Conservation (phyloP, 31 red algal species). For the Asparagopsis taxiformis region DNA sequence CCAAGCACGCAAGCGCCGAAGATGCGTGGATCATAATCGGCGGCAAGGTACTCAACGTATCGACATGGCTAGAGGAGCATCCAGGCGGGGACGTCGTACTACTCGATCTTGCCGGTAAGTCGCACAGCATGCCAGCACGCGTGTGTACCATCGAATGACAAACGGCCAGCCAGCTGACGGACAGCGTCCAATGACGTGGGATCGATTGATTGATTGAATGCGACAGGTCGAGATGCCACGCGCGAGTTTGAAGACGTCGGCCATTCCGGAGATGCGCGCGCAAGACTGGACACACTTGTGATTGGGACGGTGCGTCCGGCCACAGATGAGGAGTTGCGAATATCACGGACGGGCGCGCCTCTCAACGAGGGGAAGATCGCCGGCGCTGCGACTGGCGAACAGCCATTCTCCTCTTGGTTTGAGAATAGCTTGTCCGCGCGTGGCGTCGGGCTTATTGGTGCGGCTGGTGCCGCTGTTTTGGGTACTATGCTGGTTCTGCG, state of each 20-base stretch:
- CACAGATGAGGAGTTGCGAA: slow-evolving; percentile 63
- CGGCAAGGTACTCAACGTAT: slow-evolving; percentile 88
- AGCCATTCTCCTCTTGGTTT: slow-evolving; percentile 21
- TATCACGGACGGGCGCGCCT: slow-evolving; percentile 18
- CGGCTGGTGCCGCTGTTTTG: slow-evolving; percentile 17
- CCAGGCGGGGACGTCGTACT: slow-evolving; percentile 96
- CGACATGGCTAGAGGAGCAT: slow-evolving; percentile 85
- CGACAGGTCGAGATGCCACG: slow-evolving; percentile 83
- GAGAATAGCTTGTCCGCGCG: slow-evolving; percentile 9
- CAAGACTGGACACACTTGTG: slow-evolving; percentile 59
- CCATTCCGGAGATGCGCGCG: slow-evolving; percentile 89
- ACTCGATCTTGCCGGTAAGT: slow-evolving; percentile 73
- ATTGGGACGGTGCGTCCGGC: slow-evolving; percentile 71
- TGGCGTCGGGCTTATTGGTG: slow-evolving; percentile 15
- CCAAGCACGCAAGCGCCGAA: slow-evolving; percentile 73
- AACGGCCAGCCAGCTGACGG: too few species aligned
- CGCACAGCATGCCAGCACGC: too few species aligned
- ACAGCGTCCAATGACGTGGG: too few species aligned
- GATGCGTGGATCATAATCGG: slow-evolving; percentile 90
- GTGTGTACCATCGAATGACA: too few species aligned
- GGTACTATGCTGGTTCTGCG: slow-evolving; percentile 19
- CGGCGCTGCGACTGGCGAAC: background rate
- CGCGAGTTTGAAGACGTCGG: slow-evolving; percentile 98
- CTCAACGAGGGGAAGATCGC: background rate
- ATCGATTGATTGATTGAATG: too few species aligned